phyloP scores from a whole-genome alignment of 164 flowering plant species.

The Macadamia tetraphylla region DNA sequence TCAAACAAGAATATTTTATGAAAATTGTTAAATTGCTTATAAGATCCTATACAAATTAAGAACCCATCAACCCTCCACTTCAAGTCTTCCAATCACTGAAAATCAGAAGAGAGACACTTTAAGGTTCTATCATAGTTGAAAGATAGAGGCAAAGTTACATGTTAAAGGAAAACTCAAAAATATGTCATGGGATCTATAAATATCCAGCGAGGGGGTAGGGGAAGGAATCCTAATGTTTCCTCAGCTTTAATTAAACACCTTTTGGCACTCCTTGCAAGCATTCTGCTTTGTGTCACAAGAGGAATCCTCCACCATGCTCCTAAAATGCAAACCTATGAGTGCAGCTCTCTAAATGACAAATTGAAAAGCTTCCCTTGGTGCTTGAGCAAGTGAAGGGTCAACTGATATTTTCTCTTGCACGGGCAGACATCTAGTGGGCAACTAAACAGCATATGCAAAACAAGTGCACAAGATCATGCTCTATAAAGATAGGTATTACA shows the following conservation, averaged over 20 bases:
- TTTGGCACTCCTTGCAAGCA: slow-evolving; percentile 74
- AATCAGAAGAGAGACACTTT: too few species aligned
- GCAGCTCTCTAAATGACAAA: slow-evolving; percentile 60
- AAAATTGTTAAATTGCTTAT: too few species aligned
- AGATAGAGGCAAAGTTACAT: too few species aligned
- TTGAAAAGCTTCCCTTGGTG: slow-evolving; percentile 68
- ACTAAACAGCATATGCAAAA: slow-evolving; percentile 60
- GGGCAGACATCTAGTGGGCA: slow-evolving; percentile 71
- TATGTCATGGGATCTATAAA: too few species aligned
- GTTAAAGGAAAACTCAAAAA: too few species aligned
- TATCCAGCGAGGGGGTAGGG: too few species aligned
- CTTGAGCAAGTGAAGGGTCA: slow-evolving; percentile 61
- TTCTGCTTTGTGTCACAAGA: slow-evolving; percentile 25
- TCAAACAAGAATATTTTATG: too few species aligned
- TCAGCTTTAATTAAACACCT: slow-evolving; percentile 62
- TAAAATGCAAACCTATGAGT: slow-evolving; percentile 39
- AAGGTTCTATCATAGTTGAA: too few species aligned
- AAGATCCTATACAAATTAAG: too few species aligned
- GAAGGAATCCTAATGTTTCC: slow-evolving; percentile 57
- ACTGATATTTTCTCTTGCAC: slow-evolving; percentile 78
- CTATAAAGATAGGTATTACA: background rate
- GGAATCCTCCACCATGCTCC: slow-evolving; percentile 37
- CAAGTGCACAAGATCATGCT: background rate
- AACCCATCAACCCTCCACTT: too few species aligned
- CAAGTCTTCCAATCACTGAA: too few species aligned